Evolutionary conservation across 345 rosid species (phyloP).

Genomic region (Citrus medica): DNA sequence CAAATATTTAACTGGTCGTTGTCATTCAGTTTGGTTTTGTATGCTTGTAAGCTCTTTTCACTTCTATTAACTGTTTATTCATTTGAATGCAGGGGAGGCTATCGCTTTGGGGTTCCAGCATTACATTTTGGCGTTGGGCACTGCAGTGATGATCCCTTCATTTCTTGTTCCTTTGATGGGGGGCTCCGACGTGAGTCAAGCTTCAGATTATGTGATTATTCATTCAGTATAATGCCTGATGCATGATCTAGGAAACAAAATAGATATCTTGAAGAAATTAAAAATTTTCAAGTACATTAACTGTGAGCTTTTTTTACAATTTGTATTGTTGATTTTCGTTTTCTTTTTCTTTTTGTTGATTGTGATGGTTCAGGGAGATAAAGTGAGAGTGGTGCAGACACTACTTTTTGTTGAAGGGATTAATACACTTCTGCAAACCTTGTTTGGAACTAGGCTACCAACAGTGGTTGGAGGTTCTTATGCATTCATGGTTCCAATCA

Average conservation of each 20-base stretch:
- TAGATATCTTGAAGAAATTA: neutral
- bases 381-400: constrained; percentile 94
- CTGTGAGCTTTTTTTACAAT: neutral
- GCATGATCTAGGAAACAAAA: neutral
- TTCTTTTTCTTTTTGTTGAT: neutral
- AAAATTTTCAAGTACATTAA: neutral
- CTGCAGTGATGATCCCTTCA: constrained; percentile 99
- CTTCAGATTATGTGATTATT: neutral
- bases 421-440: constrained; percentile 85
- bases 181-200: constrained; percentile 68
- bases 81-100: constrained; percentile 70
- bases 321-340: neutral
- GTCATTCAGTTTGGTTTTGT: neutral
- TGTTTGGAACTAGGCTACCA: constrained; percentile 92
- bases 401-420: constrained; percentile 87
- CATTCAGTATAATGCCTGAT: neutral
- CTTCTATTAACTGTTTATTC: neutral
- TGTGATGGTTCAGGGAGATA: constrained; percentile 67
- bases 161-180: constrained; percentile 98
- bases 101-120: constrained; percentile 94
- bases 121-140: constrained; percentile 91
- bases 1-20: neutral
- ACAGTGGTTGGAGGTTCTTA: constrained; percentile 97
- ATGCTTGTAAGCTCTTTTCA: neutral
- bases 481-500: constrained; percentile 94